These are phyloP conservation scores for Uronychia setigera DNA, from an alignment of 73 alveolate genomes.

Conservation along the genomic window DNA sequence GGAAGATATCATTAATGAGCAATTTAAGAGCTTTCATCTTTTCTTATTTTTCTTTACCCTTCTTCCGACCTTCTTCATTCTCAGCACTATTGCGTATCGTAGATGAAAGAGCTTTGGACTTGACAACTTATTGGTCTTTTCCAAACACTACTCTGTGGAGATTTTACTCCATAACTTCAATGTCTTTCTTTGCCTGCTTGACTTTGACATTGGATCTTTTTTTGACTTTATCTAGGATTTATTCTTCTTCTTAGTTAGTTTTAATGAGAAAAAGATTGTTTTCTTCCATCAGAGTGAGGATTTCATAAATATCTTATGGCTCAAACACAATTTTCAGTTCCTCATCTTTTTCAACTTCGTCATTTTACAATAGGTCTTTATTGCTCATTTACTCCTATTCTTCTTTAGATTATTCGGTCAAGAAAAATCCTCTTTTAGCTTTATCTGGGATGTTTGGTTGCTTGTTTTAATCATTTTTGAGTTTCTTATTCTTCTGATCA, in stretches of 20 bases:
- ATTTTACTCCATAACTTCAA: not conserved
- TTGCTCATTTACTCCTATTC: not conserved
- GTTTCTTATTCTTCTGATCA: not conserved
- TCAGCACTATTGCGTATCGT: no score
- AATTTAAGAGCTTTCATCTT: not conserved
- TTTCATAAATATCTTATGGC: slow-evolving; percentile 7
- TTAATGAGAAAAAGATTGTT: slow-evolving; percentile 31
- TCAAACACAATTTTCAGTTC: slow-evolving; percentile 27
- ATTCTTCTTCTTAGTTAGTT: slow-evolving; percentile 24
- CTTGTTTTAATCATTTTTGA: not conserved
- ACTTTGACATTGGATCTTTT: not conserved
- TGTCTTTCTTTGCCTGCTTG: not conserved
- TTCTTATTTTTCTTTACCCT: not conserved
- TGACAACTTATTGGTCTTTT: not conserved
- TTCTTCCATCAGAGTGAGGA: slow-evolving; percentile 25
- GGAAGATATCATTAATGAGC: not conserved
- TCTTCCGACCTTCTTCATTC: not conserved
- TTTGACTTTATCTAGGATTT: slow-evolving; percentile 13
- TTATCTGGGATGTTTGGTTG: no score
- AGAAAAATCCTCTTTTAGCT: not conserved
- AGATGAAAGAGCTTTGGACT: not conserved
- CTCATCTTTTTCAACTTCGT: no score
- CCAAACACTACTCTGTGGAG: not conserved
- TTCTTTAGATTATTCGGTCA: not conserved
- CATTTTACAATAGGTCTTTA: no score